Base-by-base conservation (phyloP, 2,329 filamentous ascomycete species). In the Cladophialophora chaetospira region DNA sequence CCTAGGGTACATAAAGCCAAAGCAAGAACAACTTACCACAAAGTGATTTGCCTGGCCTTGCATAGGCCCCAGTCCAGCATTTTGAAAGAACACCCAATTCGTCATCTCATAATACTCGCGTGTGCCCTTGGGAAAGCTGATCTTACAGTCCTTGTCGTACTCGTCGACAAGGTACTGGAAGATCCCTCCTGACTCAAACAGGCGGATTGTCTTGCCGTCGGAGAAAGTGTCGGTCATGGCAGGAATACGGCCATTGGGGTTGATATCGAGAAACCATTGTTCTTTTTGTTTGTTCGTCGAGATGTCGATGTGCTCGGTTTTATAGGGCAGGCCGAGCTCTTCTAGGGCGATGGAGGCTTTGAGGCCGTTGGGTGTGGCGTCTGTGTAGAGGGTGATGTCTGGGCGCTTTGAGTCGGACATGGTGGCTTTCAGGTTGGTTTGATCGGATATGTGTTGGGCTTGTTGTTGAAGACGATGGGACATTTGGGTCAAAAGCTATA, bases 221-320 rank as follows among this genome's bases (percentile, higher is more conserved):
- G 48, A 33, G 44, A 62, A 62, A 5, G 80, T 88, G 73, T 96
- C 91, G 5, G 89, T 94, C 48, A 96, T 68, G 55, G 91, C 91
- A 3, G 91, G 92, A 66, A 96, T 96, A 64, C 91, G 88, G 63
- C 91, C 91, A 71, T 96, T 96, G 62, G 91, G 91, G 74, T 96
- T 96, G 75, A 96, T 95, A 50, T 86, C 85, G 25, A 95, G 82
- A 75, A 93, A 97, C 90, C 89, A 95, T 13, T 83, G 84, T 72
- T 93, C 83, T 67, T 94, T 95, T 67, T 95, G 90, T n/a, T 77
- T 81, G 70, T 91, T 88, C 62, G 88, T 88, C 57, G 62, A 68
- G 45, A 79, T 76, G 44, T 79, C 68, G 36, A 79, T 68, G 26
- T 73, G 57, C n/a, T 73, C 68, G 1, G 63, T 40, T 42, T 70